Evolutionary conservation across 164 flowering plant species (phyloP), one percentile per base, ranked within the genome.

Genomic region (Sextonia rubra): DNA sequence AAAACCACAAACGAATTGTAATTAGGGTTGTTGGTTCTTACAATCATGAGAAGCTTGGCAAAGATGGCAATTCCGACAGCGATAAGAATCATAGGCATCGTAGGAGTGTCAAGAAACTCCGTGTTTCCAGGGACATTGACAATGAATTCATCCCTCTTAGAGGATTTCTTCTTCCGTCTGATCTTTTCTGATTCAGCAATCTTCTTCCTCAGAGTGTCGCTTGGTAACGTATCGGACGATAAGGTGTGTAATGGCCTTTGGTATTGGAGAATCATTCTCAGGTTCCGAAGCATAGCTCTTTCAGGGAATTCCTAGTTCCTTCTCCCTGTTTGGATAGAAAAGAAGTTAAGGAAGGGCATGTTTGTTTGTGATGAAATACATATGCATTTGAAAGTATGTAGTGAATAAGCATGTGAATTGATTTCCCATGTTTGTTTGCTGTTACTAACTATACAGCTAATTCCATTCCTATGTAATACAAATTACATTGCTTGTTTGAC

Each of bases 21-120:
- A 37, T 37, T 8, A 37, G 44, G 44, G 44, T 8, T 37, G 6
- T 37, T 8, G 8, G 44, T 37, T 37, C 44, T 37, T 82, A 90
- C 98, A 94, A 87, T 91, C 97, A 91, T 89, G 60, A 92, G 86
- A 25, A 94, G 76, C 78, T 94, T 92, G 22, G 89, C 90, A 64
- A 86, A 82, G 60, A 92, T 79, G 15, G 91, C 97, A 68, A 86
- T 76, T 1, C 86, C 98, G 44, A 85, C 92, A 24, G 73, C 87
- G 20, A 91, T 77, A 69, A 92, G 91, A 74, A 84, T 72, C 90
- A 91, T 84, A 3, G 93, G 95, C 90, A 87, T 77, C 1, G 90
- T 81, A 4, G 91, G 84, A 1, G 97, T 91, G 78, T 94, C 97
- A 12, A 91, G 88, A 65, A 27, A 94, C 20, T 85, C 69, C 66